A percentile compares a stretch with the other conserved stretches of the same genome.
Conservation (phyloP, 2,329 filamentous ascomycete genomes). For the Penicillium rolfsii region DNA sequence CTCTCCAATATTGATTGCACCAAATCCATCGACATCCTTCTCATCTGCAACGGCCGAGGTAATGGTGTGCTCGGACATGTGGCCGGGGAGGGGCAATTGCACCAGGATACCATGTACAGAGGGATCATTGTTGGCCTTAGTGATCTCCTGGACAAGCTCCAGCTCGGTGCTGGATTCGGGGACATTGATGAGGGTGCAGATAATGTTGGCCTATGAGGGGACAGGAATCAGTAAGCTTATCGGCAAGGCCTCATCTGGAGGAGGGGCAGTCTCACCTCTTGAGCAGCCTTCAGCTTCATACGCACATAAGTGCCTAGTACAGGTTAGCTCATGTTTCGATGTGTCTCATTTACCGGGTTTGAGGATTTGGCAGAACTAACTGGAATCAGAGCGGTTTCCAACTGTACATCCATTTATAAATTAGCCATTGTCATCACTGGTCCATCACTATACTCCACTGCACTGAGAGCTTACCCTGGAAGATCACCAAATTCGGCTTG, state of each 20-base stretch:
- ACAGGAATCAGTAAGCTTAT: constrained; percentile 14
- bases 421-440: constrained; percentile 8
- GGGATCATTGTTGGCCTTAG: constrained; percentile 81
- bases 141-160: constrained; percentile 82
- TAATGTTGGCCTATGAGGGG: constrained; percentile 75
- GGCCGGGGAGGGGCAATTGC: constrained; percentile 84
- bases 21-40: constrained; percentile 98
- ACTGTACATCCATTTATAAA: constrained; percentile 57
- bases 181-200: constrained; percentile 82
- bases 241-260: not conserved
- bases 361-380: constrained; percentile 56
- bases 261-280: constrained; percentile 66
- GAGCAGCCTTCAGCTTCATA: constrained; percentile 98
- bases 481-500: constrained; percentile 87
- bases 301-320: constrained; percentile 88
- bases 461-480: constrained; percentile 70
- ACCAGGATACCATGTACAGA: constrained; percentile 89
- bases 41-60: constrained; percentile 89
- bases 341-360: constrained; percentile 16
- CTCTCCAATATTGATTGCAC: constrained; percentile 91
- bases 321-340: constrained; percentile 29
- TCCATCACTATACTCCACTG: not conserved
- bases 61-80: constrained; percentile 86
- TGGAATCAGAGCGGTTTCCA: constrained; percentile 88
- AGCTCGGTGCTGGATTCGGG: constrained; percentile 78